Evolutionary conservation across 352 stramenopile genomes (phyloP).

Genomic region (Phytophthora multivora): DNA sequence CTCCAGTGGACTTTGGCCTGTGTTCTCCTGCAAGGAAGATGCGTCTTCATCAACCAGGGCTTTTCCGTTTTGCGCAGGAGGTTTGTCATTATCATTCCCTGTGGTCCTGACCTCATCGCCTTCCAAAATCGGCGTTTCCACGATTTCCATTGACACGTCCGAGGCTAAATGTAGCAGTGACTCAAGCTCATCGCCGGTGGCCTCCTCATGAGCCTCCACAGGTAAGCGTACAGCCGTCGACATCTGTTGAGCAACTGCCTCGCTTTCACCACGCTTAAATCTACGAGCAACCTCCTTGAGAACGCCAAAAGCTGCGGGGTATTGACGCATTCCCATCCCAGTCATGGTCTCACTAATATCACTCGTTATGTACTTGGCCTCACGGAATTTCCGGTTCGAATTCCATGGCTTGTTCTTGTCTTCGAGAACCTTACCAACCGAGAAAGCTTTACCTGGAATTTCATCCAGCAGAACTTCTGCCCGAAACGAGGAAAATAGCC

Average conservation of each 20-base stretch:
- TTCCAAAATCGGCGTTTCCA: too few species aligned
- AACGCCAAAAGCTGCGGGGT: not conserved
- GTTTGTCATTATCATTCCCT: too few species aligned
- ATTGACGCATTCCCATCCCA: slow-evolving; percentile 17
- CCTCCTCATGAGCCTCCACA: too few species aligned
- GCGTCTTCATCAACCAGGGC: too few species aligned
- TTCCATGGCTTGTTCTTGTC: slow-evolving; percentile 2
- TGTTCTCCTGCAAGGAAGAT: too few species aligned
- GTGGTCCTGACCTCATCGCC: too few species aligned
- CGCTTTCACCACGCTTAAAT: slow-evolving; percentile 15
- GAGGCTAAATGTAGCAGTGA: too few species aligned
- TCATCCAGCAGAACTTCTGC: not conserved
- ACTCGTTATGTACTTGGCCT: slow-evolving; percentile 5
- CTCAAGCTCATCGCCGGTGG: too few species aligned
- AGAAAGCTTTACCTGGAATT: slow-evolving; percentile 1
- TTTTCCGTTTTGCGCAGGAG: too few species aligned
- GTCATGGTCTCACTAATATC: slow-evolving; percentile 16
- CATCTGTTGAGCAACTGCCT: not conserved
- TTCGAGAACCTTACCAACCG: not conserved
- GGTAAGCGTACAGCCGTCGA: too few species aligned
- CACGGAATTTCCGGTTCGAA: slow-evolving; percentile 17
- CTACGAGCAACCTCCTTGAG: not conserved
- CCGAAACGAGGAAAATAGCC: slow-evolving; percentile 14
- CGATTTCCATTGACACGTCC: too few species aligned
- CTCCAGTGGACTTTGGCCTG: too few species aligned